These are phyloP conservation scores for Rhododendron vialii DNA, from an alignment of 148 eudicot species.

Conservation along the genomic window DNA sequence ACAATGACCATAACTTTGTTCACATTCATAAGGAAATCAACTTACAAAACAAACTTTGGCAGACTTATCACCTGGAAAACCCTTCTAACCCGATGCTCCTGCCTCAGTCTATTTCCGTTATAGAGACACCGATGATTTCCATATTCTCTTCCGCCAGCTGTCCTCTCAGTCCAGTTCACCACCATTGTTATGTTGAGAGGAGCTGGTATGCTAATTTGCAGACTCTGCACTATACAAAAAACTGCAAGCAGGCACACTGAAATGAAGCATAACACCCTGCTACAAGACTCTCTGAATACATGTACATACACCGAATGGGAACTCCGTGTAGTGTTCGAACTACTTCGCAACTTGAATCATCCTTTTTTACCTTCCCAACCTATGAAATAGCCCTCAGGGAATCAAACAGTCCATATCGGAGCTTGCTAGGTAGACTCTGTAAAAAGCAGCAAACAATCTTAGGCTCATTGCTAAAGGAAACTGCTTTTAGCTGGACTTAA, in stretches of 20 bases:
- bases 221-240: constrained; percentile 35
- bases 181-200: constrained; percentile 28
- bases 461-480: not conserved
- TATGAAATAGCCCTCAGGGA: constrained; percentile 29
- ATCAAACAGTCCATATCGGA: constrained; percentile 20
- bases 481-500: not conserved
- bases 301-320: constrained; percentile 33
- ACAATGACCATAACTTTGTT: constrained; percentile 17
- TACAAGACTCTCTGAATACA: constrained; percentile 20
- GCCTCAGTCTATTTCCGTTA: constrained; percentile 10
- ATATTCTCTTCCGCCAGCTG: constrained; percentile 13
- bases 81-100: constrained; percentile 15
- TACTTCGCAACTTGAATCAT: constrained; percentile 15
- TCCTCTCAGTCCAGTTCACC: constrained; percentile 21
- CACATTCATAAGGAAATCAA: constrained; percentile 25
- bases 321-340: constrained; percentile 25
- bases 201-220: constrained; percentile 17
- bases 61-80: constrained; percentile 21
- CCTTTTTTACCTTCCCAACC: constrained; percentile 9
- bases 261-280: constrained; percentile 31
- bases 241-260: constrained; percentile 35
- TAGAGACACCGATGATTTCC: constrained; percentile 3
- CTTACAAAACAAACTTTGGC: constrained; percentile 25
- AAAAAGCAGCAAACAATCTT: not conserved
- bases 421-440: constrained; percentile 25